Evolutionary conservation across 192 early-diverging fungal genomes (phyloP).

Genomic region (Linnemannia exigua): DNA sequence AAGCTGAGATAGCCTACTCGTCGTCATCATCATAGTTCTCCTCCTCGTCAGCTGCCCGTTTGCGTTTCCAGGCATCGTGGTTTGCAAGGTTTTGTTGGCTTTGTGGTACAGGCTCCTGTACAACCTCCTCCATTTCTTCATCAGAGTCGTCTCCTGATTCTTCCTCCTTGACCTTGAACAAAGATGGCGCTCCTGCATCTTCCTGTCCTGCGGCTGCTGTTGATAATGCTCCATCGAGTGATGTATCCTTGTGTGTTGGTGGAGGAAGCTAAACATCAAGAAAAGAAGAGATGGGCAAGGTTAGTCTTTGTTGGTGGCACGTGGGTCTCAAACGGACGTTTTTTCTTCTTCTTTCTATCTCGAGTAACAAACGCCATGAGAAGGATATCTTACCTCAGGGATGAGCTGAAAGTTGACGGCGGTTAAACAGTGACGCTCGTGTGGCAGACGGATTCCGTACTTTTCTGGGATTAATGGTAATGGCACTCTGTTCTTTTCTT

Average conservation of each 20-base stretch:
- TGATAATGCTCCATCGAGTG: background rate
- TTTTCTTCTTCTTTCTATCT: too few relatives aligned
- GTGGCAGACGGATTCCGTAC: conserved; percentile 83
- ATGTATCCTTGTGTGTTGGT: background rate
- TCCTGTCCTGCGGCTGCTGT: background rate
- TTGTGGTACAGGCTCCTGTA: conserved; percentile 29
- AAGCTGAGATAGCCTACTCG: background rate
- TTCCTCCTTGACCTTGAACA: conserved; percentile 50
- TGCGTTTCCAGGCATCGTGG: conserved; percentile 54
- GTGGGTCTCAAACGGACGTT: too few relatives aligned
- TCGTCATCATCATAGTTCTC: conserved; percentile 34
- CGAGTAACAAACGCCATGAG: too few relatives aligned
- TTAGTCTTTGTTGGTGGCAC: background rate
- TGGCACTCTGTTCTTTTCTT: conserved; percentile 82
- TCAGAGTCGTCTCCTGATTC: conserved; percentile 27
- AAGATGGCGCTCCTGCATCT: conserved; percentile 21
- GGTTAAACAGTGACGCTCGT: conserved; percentile 81
- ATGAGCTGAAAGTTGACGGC: conserved; percentile 85
- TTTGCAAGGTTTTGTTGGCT: conserved; percentile 51
- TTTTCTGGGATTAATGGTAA: conserved; percentile 84
- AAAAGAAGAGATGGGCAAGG: background rate
- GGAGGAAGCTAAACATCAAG: conserved; percentile 24
- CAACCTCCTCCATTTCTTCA: conserved; percentile 38
- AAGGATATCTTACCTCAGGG: conserved; percentile 63
- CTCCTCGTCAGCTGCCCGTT: conserved; percentile 47